Percentiles rank a stretch among this genome's conserved stretches.
Evolutionary conservation across 75 land plant species (phyloP).

Genomic region (Sequoiadendron giganteum): DNA sequence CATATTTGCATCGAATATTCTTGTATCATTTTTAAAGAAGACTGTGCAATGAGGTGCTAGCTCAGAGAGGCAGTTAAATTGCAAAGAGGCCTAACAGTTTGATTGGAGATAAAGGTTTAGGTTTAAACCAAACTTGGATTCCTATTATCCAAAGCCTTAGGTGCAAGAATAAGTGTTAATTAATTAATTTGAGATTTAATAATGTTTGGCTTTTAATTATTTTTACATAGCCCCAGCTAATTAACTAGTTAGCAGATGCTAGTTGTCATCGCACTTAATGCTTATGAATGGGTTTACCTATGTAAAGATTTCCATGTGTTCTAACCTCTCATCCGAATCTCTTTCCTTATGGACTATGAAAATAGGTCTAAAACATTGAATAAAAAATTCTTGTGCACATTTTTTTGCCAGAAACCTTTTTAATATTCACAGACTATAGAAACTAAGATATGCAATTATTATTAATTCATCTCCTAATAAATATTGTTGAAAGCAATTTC

Average conservation of each 20-base stretch:
- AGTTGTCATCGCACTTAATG: neutral
- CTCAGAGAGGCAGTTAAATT: neutral
- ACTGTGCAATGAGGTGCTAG: neutral
- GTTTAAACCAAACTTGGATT: neutral
- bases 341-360: neutral
- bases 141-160: too few relatives aligned
- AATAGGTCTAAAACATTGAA: neutral
- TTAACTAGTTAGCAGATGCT: neutral
- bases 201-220: neutral
- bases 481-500: neutral
- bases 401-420: neutral
- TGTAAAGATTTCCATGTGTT: neutral
- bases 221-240: neutral
- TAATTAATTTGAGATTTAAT: too few relatives aligned
- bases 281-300: neutral
- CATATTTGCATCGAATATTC: neutral
- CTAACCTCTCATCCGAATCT: neutral
- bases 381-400: neutral
- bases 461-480: neutral
- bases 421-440: neutral
- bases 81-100: neutral
- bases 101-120: too few relatives aligned
- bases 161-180: too few relatives aligned
- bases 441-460: neutral
- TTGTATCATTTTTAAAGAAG: neutral